A percentile compares a stretch with the other conserved stretches of the same genome.
These are phyloP conservation scores for Alternaria tenuissima DNA, from an alignment of 2,329 filamentous ascomycete species.

Conservation along the genomic window DNA sequence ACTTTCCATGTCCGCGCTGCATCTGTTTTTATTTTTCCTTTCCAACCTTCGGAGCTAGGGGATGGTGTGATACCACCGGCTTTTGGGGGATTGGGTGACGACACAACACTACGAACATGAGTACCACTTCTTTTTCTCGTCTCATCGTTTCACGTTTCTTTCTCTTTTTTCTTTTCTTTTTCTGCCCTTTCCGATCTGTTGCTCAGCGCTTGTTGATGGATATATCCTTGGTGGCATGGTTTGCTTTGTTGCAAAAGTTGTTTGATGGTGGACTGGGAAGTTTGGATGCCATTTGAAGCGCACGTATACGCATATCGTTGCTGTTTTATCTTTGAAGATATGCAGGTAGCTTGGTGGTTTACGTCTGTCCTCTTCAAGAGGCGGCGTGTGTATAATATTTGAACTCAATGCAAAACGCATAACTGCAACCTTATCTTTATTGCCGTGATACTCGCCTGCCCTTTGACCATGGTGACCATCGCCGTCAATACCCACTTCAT, in stretches of 20 bases:
- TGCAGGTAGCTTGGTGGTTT: constrained; percentile 2
- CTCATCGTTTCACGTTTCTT: constrained; percentile 11
- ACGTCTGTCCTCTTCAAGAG: background rate
- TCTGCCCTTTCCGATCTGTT: background rate
- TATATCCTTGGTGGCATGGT: constrained; percentile 4
- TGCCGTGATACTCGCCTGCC: background rate
- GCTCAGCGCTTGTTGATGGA: constrained; percentile 1
- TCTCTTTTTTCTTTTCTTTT: constrained; percentile 1
- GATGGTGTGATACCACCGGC: constrained; percentile 21
- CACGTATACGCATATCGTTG: background rate
- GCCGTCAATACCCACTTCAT: background rate
- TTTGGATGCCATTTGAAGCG: constrained; percentile 1
- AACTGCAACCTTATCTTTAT: background rate
- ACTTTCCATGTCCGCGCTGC: constrained; percentile 30
- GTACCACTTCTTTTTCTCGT: constrained; percentile 15
- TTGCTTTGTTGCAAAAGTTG: constrained; percentile 8
- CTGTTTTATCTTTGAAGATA: background rate
- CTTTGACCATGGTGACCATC: background rate
- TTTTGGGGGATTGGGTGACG: constrained; percentile 21
- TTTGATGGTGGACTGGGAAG: background rate
- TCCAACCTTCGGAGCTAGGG: constrained; percentile 11
- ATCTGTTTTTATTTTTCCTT: constrained; percentile 16
- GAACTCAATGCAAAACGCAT: constrained; percentile 6
- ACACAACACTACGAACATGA: constrained; percentile 30
- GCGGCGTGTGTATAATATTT: constrained; percentile 1